Percentiles rank a stretch among this genome's conserved stretches.
These are phyloP conservation scores for Penicillium italicum DNA, from an alignment of 2,329 filamentous ascomycete species.

Conservation along the genomic window DNA sequence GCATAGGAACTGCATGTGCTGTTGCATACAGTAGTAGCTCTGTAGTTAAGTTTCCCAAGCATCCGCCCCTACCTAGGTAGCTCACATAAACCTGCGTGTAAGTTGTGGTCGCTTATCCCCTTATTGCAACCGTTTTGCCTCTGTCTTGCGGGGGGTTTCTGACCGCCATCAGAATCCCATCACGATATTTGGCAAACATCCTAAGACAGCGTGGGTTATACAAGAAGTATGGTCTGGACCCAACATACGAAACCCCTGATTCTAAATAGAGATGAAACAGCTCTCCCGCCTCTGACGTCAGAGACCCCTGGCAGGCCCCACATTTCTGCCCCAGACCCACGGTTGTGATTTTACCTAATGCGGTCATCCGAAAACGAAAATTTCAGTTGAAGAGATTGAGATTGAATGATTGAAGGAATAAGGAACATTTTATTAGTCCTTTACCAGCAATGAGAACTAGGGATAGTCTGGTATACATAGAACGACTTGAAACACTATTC, in stretches of 20 bases:
- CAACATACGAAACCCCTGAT: background rate
- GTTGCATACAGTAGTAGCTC: background rate
- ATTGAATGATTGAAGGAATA: too few species aligned
- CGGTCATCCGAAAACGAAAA: background rate
- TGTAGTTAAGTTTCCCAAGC: background rate
- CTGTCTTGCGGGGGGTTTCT: background rate
- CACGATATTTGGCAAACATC: background rate
- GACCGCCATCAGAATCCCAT: background rate
- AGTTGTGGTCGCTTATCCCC: background rate
- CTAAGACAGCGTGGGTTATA: background rate
- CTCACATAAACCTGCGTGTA: background rate
- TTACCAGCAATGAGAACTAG: too few species aligned
- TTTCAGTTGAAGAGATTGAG: background rate
- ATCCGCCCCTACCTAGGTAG: background rate
- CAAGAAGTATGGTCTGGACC: background rate
- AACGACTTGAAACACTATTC: background rate
- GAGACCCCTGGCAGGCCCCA: conserved; percentile 5
- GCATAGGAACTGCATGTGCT: background rate
- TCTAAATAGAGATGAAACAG: background rate
- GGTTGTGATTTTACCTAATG: background rate
- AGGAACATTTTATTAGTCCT: too few species aligned
- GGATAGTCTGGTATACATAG: too few species aligned
- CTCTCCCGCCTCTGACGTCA: conserved; percentile 9
- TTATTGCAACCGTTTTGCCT: background rate
- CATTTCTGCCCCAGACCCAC: background rate